These are phyloP conservation scores for Leccinum griseonigrum DNA, from an alignment of 1,284 basidiomycete species.

Conservation along the genomic window DNA sequence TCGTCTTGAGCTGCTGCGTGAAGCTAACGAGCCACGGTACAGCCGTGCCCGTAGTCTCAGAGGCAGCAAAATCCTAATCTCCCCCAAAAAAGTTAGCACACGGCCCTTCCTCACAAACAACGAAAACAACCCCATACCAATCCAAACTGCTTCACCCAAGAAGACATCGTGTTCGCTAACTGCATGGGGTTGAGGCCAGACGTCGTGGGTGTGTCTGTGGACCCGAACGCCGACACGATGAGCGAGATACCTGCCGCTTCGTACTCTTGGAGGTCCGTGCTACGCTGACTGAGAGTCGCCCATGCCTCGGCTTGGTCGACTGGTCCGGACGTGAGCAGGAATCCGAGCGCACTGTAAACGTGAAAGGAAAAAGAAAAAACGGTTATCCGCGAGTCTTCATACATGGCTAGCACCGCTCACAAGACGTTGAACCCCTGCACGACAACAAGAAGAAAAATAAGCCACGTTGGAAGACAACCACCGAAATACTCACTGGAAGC, in stretches of 20 bases:
- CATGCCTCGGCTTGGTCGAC: constrained; percentile 46
- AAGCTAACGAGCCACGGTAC: constrained; percentile 43
- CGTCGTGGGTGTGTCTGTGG: constrained; percentile 38
- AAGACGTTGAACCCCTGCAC: constrained; percentile 40
- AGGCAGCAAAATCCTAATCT: constrained; percentile 43
- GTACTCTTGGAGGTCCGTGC: constrained; percentile 46
- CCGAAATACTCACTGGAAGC: constrained; percentile 34
- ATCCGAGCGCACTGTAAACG: constrained; percentile 41
- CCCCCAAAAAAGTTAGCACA: background rate
- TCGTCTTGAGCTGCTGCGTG: constrained; percentile 35
- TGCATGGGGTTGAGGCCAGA: constrained; percentile 37
- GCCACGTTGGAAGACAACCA: background rate
- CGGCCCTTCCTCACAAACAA: background rate
- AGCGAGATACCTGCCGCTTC: constrained; percentile 52
- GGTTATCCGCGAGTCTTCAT: background rate
- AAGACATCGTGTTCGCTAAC: constrained; percentile 45
- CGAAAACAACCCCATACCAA: constrained; percentile 29
- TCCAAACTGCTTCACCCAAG: constrained; percentile 46
- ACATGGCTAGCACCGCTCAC: constrained; percentile 1
- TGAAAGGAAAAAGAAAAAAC: background rate
- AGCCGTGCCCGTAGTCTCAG: constrained; percentile 39
- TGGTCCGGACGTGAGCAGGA: constrained; percentile 45
- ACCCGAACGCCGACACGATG: constrained; percentile 53
- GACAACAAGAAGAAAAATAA: background rate
- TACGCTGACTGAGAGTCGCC: constrained; percentile 38